Percentiles rank a stretch among this genome's conserved stretches.
Evolutionary conservation across 352 stramenopile genomes (phyloP).

Genomic region (Lagenidium sp.): DNA sequence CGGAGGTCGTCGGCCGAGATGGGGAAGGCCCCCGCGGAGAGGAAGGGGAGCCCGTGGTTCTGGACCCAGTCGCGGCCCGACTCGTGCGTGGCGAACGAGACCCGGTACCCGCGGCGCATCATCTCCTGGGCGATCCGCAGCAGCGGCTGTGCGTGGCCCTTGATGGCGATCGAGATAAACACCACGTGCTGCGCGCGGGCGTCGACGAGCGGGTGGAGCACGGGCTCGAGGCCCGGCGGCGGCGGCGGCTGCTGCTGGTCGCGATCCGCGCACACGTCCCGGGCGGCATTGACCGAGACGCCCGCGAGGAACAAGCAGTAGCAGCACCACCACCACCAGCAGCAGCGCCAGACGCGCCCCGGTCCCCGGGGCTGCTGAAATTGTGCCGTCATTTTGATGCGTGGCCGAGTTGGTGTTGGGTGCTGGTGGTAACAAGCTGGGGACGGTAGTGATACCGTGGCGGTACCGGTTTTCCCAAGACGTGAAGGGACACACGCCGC

Average conservation of each 20-base stretch:
- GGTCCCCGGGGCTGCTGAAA: too few species aligned
- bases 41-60: slow-evolving; percentile 42
- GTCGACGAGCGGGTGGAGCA: slow-evolving; percentile 2
- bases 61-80: slow-evolving; percentile 64
- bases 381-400: too few species aligned
- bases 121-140: slow-evolving; percentile 73
- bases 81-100: slow-evolving; percentile 81
- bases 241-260: neutral
- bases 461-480: neutral
- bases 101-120: slow-evolving; percentile 52
- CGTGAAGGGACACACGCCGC: too few species aligned
- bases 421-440: too few species aligned
- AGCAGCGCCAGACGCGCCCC: too few species aligned
- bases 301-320: too few species aligned
- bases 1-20: slow-evolving; percentile 66
- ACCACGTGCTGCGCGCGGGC: slow-evolving; percentile 34
- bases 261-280: too few species aligned
- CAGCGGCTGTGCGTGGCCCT: slow-evolving; percentile 67
- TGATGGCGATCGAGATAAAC: slow-evolving; percentile 79
- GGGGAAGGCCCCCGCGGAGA: slow-evolving; percentile 66
- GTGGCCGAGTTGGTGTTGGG: too few species aligned
- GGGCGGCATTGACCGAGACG: too few species aligned
- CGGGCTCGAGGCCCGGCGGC: neutral
- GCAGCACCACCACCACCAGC: too few species aligned
- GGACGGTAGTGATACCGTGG: neutral